Evolutionary conservation across 352 stramenopile genomes (phyloP).

Genomic region (Phytophthora colocasiae): DNA sequence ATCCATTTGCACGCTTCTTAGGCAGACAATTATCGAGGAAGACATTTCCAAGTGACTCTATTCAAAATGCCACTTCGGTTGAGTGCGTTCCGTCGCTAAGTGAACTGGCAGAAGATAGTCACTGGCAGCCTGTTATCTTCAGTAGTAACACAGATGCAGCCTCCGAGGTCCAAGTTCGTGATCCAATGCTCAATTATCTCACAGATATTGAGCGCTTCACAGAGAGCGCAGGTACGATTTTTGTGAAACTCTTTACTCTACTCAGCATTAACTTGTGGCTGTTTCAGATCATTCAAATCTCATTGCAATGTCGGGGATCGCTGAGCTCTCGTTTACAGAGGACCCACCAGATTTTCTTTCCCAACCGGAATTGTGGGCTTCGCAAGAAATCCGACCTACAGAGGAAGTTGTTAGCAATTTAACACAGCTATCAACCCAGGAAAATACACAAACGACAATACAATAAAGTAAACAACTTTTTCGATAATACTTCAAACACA

Average conservation of each 20-base stretch:
- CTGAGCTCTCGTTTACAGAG: conserved; percentile 13
- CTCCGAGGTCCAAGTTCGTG: conserved; percentile 39
- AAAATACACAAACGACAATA: conserved; percentile 5
- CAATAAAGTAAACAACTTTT: conserved; percentile 30
- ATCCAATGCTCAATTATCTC: conserved; percentile 65
- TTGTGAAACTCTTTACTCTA: neutral
- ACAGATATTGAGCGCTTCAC: conserved; percentile 67
- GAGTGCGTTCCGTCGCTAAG: conserved; percentile 15
- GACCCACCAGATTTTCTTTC: neutral
- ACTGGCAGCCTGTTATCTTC: conserved; percentile 3
- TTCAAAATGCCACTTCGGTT: neutral
- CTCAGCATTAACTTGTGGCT: neutral
- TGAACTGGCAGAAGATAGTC: conserved; percentile 18
- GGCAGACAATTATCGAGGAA: conserved; percentile 5
- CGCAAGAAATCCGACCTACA: conserved; percentile 4
- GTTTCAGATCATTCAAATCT: conserved; percentile 25
- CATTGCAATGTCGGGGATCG: conserved; percentile 23
- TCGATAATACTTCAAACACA: no score
- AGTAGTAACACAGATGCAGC: neutral
- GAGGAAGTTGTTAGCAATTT: conserved; percentile 1
- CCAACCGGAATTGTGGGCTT: conserved; percentile 1
- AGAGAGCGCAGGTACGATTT: conserved; percentile 42
- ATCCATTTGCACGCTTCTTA: neutral
- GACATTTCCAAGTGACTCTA: neutral
- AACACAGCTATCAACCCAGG: conserved; percentile 2